phyloP scores from a whole-genome alignment of 345 rosid genomes.

The Psidium guajava region DNA sequence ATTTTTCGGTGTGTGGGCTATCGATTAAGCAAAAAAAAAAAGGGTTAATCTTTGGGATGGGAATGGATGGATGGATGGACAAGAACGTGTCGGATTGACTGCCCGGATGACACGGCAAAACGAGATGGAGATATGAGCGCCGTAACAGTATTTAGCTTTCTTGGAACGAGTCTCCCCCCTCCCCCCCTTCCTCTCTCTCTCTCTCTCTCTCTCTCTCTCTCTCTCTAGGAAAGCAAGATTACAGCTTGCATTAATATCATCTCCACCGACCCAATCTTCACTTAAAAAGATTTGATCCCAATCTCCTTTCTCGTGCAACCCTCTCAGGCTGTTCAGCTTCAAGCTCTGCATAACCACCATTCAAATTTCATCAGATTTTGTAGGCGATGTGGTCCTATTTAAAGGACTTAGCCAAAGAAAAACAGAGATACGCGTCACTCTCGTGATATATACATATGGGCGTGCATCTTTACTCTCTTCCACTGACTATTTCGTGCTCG shows the following conservation, averaged over 20 bases:
- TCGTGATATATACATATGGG: neutral
- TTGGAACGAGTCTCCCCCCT: neutral
- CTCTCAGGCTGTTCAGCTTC: neutral
- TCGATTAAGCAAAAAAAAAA: neutral
- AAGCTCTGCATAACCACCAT: neutral
- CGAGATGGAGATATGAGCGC: constrained; percentile 9
- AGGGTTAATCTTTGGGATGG: neutral
- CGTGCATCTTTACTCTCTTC: neutral
- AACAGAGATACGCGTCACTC: neutral
- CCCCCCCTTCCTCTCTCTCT: neutral
- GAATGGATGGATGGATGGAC: neutral
- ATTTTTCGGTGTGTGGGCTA: neutral
- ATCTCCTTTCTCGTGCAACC: neutral
- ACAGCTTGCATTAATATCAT: neutral
- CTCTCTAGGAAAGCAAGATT: neutral
- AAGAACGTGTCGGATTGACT: neutral
- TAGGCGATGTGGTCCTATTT: neutral
- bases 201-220: neutral
- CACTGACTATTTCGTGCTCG: neutral
- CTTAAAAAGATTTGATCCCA: neutral
- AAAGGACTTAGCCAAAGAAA: neutral
- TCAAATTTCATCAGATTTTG: neutral
- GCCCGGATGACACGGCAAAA: neutral
- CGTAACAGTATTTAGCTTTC: constrained; percentile 11
- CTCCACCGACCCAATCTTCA: neutral